Conservation (phyloP, 805 yeast species). For the Ogataea nonfermentans region DNA sequence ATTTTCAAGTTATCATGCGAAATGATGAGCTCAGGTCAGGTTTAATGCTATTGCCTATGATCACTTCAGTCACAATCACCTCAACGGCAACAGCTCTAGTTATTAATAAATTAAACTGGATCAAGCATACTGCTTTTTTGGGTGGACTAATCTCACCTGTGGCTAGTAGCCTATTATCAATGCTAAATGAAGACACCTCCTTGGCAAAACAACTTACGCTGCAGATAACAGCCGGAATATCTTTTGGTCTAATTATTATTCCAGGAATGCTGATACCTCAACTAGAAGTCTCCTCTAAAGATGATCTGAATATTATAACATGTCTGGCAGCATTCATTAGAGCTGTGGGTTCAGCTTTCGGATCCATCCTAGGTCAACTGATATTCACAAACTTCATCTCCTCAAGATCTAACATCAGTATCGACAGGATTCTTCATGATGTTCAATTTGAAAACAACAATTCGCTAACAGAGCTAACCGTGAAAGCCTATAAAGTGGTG, state of each 20-base stretch:
- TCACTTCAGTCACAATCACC: constrained; percentile 42
- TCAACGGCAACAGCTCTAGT: constrained; percentile 41
- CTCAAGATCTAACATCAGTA: constrained; percentile 3
- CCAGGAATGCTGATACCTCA: constrained; percentile 44
- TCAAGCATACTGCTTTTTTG: constrained; percentile 41
- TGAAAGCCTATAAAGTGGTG: constrained; percentile 17
- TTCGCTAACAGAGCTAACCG: constrained; percentile 8
- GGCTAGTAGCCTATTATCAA: constrained; percentile 44
- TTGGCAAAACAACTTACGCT: constrained; percentile 41
- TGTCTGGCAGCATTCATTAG: constrained; percentile 45
- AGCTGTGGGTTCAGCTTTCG: constrained; percentile 47
- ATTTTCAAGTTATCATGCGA: constrained; percentile 48
- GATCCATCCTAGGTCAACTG: constrained; percentile 43
- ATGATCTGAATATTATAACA: constrained; percentile 48
- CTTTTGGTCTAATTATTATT: constrained; percentile 48
- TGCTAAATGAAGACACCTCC: constrained; percentile 41
- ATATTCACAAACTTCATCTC: constrained; percentile 29
- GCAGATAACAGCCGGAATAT: constrained; percentile 46
- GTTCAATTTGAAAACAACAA: constrained; percentile 4
- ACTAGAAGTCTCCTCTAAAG: constrained; percentile 45
- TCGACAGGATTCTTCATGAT: constrained; percentile 5
- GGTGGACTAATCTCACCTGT: constrained; percentile 42
- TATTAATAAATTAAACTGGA: constrained; percentile 37
- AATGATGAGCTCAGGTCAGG: constrained; percentile 47
- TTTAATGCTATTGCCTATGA: constrained; percentile 43